Evolutionary conservation across 257 asterid species (phyloP).

Genomic region (Knoxia roxburghii): DNA sequence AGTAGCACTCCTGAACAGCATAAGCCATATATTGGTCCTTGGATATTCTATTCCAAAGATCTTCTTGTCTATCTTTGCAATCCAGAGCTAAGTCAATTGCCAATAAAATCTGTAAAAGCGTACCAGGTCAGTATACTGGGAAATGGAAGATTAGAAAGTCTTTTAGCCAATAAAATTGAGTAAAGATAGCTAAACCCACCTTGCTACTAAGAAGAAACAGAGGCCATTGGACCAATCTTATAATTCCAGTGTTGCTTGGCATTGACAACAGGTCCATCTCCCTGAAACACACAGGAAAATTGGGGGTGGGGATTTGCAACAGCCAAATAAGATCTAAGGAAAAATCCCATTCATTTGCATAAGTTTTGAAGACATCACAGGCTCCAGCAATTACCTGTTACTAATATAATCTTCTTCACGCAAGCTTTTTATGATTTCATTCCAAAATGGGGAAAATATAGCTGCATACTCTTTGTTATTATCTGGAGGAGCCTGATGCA

Average conservation of each 20-base stretch:
- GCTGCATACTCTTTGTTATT: slow-evolving; percentile 73
- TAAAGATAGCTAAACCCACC: slow-evolving; percentile 39
- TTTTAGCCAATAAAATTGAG: background rate
- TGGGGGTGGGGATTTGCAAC: background rate
- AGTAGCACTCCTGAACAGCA: slow-evolving; percentile 95
- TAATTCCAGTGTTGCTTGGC: slow-evolving; percentile 95
- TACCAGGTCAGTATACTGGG: slow-evolving; percentile 12
- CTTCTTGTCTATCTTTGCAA: slow-evolving; percentile 87
- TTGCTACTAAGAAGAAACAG: slow-evolving; percentile 95
- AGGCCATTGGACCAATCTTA: slow-evolving; percentile 95
- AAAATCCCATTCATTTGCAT: background rate
- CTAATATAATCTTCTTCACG: slow-evolving; percentile 97
- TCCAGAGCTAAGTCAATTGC: slow-evolving; percentile 97
- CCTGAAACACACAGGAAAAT: slow-evolving; percentile 29
- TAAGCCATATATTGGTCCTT: slow-evolving; percentile 98
- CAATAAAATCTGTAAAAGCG: slow-evolving; percentile 63
- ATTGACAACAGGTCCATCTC: slow-evolving; percentile 97
- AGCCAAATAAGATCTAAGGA: background rate
- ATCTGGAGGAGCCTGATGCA: slow-evolving; percentile 48
- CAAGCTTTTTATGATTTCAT: slow-evolving; percentile 86
- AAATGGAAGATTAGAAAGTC: slow-evolving; percentile 9
- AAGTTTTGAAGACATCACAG: slow-evolving; percentile 3
- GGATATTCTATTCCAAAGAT: slow-evolving; percentile 84
- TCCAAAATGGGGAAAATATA: slow-evolving; percentile 93
- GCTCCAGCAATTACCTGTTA: slow-evolving; percentile 51